Conservation (phyloP, 768 basidiomycete genomes). For the Leccinellum albellum region DNA sequence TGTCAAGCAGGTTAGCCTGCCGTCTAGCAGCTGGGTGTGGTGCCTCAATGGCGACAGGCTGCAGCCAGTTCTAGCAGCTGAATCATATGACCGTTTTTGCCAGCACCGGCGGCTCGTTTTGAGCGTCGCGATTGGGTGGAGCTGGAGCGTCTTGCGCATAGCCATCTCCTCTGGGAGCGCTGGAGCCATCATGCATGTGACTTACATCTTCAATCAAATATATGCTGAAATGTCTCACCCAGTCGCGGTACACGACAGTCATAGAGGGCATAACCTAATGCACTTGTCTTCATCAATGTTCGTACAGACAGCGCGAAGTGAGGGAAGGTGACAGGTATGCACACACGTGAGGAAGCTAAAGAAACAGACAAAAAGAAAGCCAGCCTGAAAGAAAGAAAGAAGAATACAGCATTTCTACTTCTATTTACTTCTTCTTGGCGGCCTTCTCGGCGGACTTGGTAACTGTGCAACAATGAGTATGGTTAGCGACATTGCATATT, state of each 20-base stretch:
- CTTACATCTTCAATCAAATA: no score
- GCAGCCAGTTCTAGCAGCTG: no score
- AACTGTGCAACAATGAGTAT: constrained; percentile 42
- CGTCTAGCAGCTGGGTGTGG: no score
- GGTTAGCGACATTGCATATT: not conserved
- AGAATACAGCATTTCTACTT: constrained; percentile 71
- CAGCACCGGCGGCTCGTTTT: no score
- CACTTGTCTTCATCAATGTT: constrained; percentile 40
- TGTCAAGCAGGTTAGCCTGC: no score
- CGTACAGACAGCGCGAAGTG: constrained; percentile 45
- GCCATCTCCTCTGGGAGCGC: no score
- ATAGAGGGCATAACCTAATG: constrained; percentile 18
- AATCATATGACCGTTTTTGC: no score
- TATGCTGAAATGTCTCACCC: not conserved
- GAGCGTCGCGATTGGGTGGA: no score
- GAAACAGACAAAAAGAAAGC: constrained; percentile 39
- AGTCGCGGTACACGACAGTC: not conserved
- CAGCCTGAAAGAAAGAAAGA: constrained; percentile 45
- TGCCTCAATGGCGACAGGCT: no score
- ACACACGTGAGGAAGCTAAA: constrained; percentile 22
- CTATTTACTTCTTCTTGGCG: constrained; percentile 91
- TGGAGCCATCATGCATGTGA: no score
- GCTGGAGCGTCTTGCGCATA: no score
- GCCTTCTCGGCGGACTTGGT: constrained; percentile 97
- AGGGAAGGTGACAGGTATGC: constrained; percentile 35